These are phyloP conservation scores for Mortierella alpina DNA, from an alignment of 192 early-diverging fungal genomes.

Conservation along the genomic window DNA sequence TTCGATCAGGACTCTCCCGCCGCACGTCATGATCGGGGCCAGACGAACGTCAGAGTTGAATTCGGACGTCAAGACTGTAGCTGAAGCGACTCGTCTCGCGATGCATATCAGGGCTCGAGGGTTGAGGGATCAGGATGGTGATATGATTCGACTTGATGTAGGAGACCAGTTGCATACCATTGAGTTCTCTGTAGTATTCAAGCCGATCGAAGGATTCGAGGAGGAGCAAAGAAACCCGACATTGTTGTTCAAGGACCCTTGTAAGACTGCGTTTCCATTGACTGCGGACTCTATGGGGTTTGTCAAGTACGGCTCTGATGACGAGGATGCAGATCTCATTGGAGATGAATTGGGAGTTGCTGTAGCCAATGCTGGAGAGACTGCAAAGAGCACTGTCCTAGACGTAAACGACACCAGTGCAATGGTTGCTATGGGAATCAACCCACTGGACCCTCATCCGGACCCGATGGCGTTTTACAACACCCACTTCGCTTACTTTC, in stretches of 20 bases:
- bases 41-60: not conserved
- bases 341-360: not conserved
- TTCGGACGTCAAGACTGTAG: not conserved
- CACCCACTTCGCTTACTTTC: slow-evolving; percentile 8
- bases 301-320: not conserved
- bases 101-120: not conserved
- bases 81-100: not conserved
- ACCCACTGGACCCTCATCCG: slow-evolving; percentile 19
- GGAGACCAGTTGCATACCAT: not conserved
- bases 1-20: not conserved
- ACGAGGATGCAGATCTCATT: not conserved
- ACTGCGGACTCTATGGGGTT: slow-evolving; percentile 6
- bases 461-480: slow-evolving; percentile 24
- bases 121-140: not conserved
- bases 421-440: slow-evolving; percentile 10
- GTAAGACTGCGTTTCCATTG: not conserved
- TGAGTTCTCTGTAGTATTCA: not conserved
- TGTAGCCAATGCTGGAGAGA: not conserved
- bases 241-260: not conserved
- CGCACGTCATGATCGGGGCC: not conserved
- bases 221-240: not conserved
- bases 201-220: not conserved
- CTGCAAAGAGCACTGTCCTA: not conserved
- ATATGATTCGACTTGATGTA: not conserved
- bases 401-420: slow-evolving; percentile 33